phyloP scores from a whole-genome alignment of 2,329 filamentous ascomycete species.

The Truncatella angustata region DNA sequence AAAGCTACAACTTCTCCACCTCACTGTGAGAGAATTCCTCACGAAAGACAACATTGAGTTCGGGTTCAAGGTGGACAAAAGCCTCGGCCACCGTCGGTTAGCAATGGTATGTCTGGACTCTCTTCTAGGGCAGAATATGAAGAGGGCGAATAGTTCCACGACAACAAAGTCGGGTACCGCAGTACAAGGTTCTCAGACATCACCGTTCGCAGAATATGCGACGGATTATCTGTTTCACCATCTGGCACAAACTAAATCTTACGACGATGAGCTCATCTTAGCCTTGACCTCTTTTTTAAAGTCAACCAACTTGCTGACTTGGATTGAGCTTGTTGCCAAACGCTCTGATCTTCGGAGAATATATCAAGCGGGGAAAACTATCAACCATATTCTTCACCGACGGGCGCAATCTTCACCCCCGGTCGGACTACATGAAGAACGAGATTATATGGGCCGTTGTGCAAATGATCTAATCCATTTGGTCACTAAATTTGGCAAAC shows the following conservation, averaged over 20 bases:
- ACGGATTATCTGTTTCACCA: background rate
- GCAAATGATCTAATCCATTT: constrained; percentile 10
- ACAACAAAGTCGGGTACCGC: background rate
- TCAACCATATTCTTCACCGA: constrained; percentile 7
- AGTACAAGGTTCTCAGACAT: background rate
- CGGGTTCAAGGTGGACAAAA: constrained; percentile 22
- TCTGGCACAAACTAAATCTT: background rate
- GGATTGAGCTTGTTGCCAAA: constrained; percentile 29
- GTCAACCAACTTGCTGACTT: constrained; percentile 33
- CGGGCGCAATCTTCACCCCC: no score
- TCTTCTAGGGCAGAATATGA: constrained; percentile 30
- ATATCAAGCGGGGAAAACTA: constrained; percentile 7
- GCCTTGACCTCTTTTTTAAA: constrained; percentile 28
- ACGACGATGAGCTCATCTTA: constrained; percentile 18
- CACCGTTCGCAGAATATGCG: background rate
- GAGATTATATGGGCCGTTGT: constrained; percentile 4
- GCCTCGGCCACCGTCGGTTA: constrained; percentile 20
- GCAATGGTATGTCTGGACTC: constrained; percentile 33
- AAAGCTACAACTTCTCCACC: constrained; percentile 25
- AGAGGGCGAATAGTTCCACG: background rate
- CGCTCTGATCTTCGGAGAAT: background rate
- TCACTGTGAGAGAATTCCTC: constrained; percentile 28
- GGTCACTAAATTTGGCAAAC: constrained; percentile 9
- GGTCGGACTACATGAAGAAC: no score
- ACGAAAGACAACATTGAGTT: constrained; percentile 12